Conservation (phyloP, 257 asterid genomes). For the Gentiana macrophylla region DNA sequence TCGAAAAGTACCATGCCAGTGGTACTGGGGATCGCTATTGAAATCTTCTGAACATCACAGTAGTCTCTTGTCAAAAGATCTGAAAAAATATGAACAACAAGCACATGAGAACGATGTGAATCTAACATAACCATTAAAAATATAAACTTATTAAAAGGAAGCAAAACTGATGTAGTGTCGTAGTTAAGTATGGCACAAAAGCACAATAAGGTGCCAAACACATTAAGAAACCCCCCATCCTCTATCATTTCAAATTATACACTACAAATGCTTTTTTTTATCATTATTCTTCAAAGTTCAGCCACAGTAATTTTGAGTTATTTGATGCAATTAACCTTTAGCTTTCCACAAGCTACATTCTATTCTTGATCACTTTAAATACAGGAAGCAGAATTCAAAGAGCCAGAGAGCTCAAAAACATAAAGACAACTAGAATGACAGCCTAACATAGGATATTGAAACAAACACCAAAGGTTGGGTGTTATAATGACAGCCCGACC, state of each 20-base stretch:
- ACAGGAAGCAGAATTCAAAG: too few species aligned
- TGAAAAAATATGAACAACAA: conserved; percentile 20
- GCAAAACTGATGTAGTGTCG: not conserved
- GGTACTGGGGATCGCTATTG: conserved; percentile 58
- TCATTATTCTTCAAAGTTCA: not conserved
- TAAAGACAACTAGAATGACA: too few species aligned
- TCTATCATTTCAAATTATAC: not conserved
- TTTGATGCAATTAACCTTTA: too few species aligned
- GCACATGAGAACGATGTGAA: conserved; percentile 1
- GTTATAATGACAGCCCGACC: too few species aligned
- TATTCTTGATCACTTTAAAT: too few species aligned
- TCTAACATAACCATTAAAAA: not conserved
- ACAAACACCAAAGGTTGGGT: too few species aligned
- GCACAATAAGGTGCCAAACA: not conserved
- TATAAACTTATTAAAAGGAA: conserved; percentile 1
- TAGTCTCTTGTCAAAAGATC: conserved; percentile 81
- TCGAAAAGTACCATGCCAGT: conserved; percentile 55
- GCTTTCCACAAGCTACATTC: too few species aligned
- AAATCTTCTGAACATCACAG: conserved; percentile 77
- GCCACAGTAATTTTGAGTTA: too few species aligned
- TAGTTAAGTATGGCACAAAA: not conserved
- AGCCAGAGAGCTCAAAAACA: too few species aligned
- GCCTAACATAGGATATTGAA: too few species aligned
- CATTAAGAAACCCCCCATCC: not conserved
- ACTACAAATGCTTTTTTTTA: not conserved